Base-by-base conservation (phyloP, 1,284 basidiomycete species). In the Vanrija pseudolonga region DNA sequence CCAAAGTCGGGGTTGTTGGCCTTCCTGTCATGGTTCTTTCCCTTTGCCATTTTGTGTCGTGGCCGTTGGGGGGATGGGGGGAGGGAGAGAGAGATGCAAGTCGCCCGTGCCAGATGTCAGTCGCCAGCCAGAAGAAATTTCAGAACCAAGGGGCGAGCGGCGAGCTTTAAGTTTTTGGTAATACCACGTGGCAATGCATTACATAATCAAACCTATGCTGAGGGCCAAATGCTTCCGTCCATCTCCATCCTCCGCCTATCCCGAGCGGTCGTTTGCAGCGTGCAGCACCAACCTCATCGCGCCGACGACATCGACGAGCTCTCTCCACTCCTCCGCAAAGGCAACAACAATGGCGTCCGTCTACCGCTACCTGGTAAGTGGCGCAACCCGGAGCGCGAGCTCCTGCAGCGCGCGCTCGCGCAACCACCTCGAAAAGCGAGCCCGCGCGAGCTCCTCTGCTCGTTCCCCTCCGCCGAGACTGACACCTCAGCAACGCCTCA, bases 401-500 rank as follows among this genome's bases (percentile, higher is more conserved):
- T 12, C 11, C 32, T 9, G 32, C 32, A 14, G 2, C 32, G 5
- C 32, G 32, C 32, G 32, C 32, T 9, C 12, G 11, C 32, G 6
- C 6, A 2, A 6, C 26, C 26, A 11, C 6, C 26, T 6, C 26
- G 26, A 6, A 26, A 26, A 6, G 7, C 26, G 26, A 26, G 26
- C 32, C 11, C 32, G 32, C 32, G 32, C 32, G 32, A 32, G 9
- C 32, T 14, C 17, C 8, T 41, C 28, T 36, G 4, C n/a, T n/a
- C n/a, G n/a, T n/a, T 32, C 22, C 11, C 15, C 18, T n/a, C 39
- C n/a, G n/a, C n/a, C n/a, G n/a, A n/a, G n/a, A 43, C 58, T 60
- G 22, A 60, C 55, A 37, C 9, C 32, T 12, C 47, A 85, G 84
- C 84, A 85, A 82, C 85, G 87, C 58, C 84, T 87, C 68, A 90